phyloP scores from a whole-genome alignment of 257 asterid genomes.

The Solanum neorickii region DNA sequence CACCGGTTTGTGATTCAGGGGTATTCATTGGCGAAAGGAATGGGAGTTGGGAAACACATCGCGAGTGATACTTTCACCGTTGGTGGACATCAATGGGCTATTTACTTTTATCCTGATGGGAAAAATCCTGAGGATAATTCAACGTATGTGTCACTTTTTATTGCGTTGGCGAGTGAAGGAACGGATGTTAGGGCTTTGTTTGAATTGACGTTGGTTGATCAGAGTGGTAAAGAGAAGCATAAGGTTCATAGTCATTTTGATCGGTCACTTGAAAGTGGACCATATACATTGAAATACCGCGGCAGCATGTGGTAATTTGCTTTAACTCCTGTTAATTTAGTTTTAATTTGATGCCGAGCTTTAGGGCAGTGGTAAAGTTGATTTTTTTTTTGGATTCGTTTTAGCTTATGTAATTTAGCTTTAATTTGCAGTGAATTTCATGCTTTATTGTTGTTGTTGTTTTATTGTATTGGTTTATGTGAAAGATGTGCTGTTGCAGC shows the following conservation, averaged over 20 bases:
- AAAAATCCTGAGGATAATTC: constrained; percentile 74
- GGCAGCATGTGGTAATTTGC: constrained; percentile 76
- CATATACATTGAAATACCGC: constrained; percentile 70
- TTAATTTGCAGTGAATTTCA: not conserved
- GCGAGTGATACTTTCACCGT: constrained; percentile 79
- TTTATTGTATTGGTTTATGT: not conserved
- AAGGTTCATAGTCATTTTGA: constrained; percentile 92
- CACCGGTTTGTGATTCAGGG: constrained; percentile 75
- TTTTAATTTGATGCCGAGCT: not conserved
- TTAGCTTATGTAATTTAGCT: not conserved
- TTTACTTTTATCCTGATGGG: constrained; percentile 80
- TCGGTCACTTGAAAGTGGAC: constrained; percentile 83
- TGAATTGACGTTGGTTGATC: constrained; percentile 76
- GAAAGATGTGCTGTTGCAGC: not conserved
- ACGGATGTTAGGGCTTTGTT: constrained; percentile 82
- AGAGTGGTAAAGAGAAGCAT: constrained; percentile 86
- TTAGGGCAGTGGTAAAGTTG: not conserved
- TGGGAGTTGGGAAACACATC: constrained; percentile 80
- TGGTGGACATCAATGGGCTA: constrained; percentile 83
- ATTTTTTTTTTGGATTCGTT: not conserved
- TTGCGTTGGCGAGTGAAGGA: constrained; percentile 80
- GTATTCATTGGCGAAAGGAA: constrained; percentile 71
- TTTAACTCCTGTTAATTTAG: not conserved
- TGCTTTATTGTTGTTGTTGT: not conserved
- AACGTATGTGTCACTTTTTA: constrained; percentile 68